These are phyloP conservation scores for Blepharisma stoltei DNA, from an alignment of 73 alveolate genomes.

Conservation along the genomic window DNA sequence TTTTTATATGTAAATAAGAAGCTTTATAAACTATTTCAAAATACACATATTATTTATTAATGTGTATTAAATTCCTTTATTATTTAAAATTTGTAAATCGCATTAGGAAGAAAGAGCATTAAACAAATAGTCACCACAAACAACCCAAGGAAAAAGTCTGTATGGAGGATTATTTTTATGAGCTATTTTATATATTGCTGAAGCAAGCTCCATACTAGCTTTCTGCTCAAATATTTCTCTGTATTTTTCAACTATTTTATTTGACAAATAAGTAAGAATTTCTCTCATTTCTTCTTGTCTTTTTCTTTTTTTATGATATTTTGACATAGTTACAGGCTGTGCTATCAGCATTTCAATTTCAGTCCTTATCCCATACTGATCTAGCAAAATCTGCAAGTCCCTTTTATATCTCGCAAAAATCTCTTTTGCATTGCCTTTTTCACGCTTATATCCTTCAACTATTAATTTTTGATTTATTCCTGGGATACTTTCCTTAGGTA, in stretches of 20 bases:
- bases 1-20: too few species aligned
- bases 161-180: neutral
- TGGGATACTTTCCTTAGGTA: slow-evolving; percentile 47
- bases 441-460: slow-evolving; percentile 37
- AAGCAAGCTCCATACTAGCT: slow-evolving; percentile 11
- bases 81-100: neutral
- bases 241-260: slow-evolving; percentile 19
- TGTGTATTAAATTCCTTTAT: too few species aligned
- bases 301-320: slow-evolving; percentile 2
- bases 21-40: too few species aligned
- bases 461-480: slow-evolving; percentile 44
- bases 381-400: slow-evolving; percentile 48
- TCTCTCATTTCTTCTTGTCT: slow-evolving; percentile 17
- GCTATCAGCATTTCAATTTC: slow-evolving; percentile 54
- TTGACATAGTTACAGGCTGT: slow-evolving; percentile 15
- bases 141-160: slow-evolving; percentile 19
- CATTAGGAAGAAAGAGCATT: slow-evolving; percentile 17
- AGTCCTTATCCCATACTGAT: slow-evolving; percentile 51
- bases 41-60: too few species aligned
- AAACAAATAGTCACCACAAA: neutral
- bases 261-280: neutral
- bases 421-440: slow-evolving; percentile 43
- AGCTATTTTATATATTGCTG: neutral
- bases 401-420: slow-evolving; percentile 45
- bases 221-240: neutral